Evolutionary conservation across 371 early-diverging fungal genomes (phyloP), one percentile per base, ranked within the genome.

Genomic region (Rhizomucor pusillus): DNA sequence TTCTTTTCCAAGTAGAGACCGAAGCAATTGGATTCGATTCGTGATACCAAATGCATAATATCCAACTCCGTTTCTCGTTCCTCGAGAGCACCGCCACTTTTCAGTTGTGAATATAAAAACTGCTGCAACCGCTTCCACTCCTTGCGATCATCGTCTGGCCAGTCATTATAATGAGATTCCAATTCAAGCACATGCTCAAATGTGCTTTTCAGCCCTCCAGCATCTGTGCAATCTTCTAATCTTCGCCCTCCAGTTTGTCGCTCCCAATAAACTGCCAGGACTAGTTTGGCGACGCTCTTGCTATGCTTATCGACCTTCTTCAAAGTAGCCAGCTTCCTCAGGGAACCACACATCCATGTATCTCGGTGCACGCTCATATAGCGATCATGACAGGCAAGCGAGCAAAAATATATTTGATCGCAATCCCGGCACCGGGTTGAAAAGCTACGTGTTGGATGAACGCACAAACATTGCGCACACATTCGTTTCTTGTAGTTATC

Each of bases 1-100:
- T 43, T 47, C 20, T 43, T 45, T 54, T 50, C 43, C 44, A 64
- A 45, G 59, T 61, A 77, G 9, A 82, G 43, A 10, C 82, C 82
- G 62, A 82, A 82, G 1, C 77, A 72, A 52, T 82, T 82, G 49
- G 71, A 70, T 53, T 82, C 82, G 36, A 82, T 71, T 41, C 59
- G 52, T 22, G 73, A 72, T 10, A 78, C 63, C 33, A 78, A 53
- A 47, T 78, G 70, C 67, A 80, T 62, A 20, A 67, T 48, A 35
- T 57, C 60, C 12, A 43, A 50, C 16, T 2, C 18, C 2, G 29
- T 12, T 5, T 22, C 9, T 14, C 29, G 23, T 45, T 45, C 25
- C 3, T 24, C 52, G 9, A 20, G 40, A 29, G 7, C 7, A 7
- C 29, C 29, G 29, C 7, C 7, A 29, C 29, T 29, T 5, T 7